Conservation (phyloP, 2,329 filamentous ascomycete genomes). For the Pseudopyricularia javanii region DNA sequence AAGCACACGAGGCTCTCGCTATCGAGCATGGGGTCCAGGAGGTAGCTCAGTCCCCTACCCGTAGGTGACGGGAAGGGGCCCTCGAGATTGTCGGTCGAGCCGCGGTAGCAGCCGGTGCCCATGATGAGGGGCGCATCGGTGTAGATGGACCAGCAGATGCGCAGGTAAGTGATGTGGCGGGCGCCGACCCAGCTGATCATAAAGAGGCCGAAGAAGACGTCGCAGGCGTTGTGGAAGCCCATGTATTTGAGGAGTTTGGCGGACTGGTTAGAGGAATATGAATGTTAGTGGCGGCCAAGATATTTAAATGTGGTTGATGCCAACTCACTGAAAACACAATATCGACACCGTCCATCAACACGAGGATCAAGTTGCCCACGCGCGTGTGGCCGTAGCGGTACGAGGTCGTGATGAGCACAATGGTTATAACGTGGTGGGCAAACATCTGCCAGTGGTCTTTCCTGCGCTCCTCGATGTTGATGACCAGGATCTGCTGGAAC, state of each 20-base stretch:
- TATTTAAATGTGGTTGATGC: no score
- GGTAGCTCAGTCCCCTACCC: constrained; percentile 32
- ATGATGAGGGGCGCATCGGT: constrained; percentile 50
- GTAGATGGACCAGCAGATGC: constrained; percentile 75
- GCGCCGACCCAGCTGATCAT: constrained; percentile 74
- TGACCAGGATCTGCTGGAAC: constrained; percentile 86
- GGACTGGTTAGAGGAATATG: constrained; percentile 33
- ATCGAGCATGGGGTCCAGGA: constrained; percentile 63
- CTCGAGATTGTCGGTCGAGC: constrained; percentile 31
- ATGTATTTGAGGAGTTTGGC: constrained; percentile 93
- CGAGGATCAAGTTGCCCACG: constrained; percentile 78
- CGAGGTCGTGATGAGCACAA: constrained; percentile 63
- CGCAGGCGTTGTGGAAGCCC: constrained; percentile 63
- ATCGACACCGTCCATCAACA: constrained; percentile 90
- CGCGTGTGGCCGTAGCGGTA: constrained; percentile 82
- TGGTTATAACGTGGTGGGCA: constrained; percentile 85
- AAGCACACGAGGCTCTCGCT: constrained; percentile 68
- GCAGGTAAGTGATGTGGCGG: constrained; percentile 69
- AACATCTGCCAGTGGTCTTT: constrained; percentile 98
- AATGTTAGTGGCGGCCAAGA: no score
- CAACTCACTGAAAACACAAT: constrained; percentile 66
- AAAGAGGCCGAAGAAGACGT: constrained; percentile 74
- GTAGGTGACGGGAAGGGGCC: constrained; percentile 40
- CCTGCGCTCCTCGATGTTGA: constrained; percentile 85
- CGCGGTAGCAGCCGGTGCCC: constrained; percentile 58